Conservation (phyloP, 2,329 filamentous ascomycete genomes). For the Xylariaceae sp. region DNA sequence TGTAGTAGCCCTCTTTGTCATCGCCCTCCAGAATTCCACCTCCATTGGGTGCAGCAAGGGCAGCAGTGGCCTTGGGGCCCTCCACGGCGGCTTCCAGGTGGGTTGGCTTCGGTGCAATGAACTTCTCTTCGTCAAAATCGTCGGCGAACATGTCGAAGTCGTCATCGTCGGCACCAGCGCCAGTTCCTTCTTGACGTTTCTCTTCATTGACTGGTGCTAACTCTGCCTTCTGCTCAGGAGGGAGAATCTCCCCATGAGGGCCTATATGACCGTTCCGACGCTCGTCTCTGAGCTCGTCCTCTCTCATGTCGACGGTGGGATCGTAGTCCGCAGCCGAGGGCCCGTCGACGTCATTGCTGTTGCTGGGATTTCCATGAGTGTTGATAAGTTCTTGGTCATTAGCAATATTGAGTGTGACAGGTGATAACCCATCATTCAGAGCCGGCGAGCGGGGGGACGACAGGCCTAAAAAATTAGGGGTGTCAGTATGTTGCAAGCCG, state of each 20-base stretch:
- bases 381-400: conserved; percentile 66
- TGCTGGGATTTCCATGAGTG: conserved; percentile 39
- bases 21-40: conserved; percentile 85
- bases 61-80: conserved; percentile 43
- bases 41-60: conserved; percentile 46
- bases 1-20: conserved; percentile 94
- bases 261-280: conserved; percentile 46
- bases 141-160: conserved; percentile 89
- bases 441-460: conserved; percentile 38
- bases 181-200: conserved; percentile 36
- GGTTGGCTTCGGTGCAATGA: conserved; percentile 46
- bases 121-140: conserved; percentile 64
- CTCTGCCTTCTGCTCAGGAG: conserved; percentile 30
- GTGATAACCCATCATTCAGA: conserved; percentile 49
- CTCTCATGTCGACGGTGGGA: conserved; percentile 68
- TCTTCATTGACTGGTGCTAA: conserved; percentile 31
- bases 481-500: no score
- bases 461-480: no score
- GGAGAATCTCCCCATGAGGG: conserved; percentile 54
- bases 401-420: conserved; percentile 56
- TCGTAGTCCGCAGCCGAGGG: conserved; percentile 76
- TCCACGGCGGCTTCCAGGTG: conserved; percentile 36
- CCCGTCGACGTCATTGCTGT: conserved; percentile 52
- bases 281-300: conserved; percentile 60
- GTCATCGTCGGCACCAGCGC: conserved; percentile 54